Evolutionary conservation across 192 early-diverging fungal species (phyloP).

Genomic region (Dissophora globulifera): DNA sequence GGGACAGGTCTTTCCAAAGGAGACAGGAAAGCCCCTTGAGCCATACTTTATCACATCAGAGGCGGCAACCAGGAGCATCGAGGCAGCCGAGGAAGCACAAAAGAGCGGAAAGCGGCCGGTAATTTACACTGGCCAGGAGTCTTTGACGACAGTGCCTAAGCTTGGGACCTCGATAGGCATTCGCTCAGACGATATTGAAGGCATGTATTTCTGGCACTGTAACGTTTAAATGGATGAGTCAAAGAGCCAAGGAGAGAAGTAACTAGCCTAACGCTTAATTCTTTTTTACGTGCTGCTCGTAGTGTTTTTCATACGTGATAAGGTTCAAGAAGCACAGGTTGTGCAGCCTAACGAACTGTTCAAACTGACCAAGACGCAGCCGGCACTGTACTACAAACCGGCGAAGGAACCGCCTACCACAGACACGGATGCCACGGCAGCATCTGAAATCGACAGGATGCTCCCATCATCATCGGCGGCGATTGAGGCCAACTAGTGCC

Average conservation of each 20-base stretch:
- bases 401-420: conserved; percentile 25
- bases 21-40: conserved; percentile 34
- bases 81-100: conserved; percentile 34
- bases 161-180: conserved; percentile 7
- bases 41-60: conserved; percentile 31
- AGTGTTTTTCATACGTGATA: conserved; percentile 3
- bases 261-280: too few relatives aligned
- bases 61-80: conserved; percentile 16
- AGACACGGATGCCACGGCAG: background rate
- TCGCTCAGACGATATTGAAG: conserved; percentile 10
- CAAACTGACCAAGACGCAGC: conserved; percentile 41
- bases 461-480: too few relatives aligned
- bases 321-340: conserved; percentile 13
- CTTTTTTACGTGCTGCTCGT: too few relatives aligned
- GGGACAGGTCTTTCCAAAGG: conserved; percentile 33
- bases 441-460: background rate
- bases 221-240: too few relatives aligned
- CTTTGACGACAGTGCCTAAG: background rate
- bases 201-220: too few relatives aligned
- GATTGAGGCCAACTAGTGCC: too few relatives aligned
- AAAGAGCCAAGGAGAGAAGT: too few relatives aligned
- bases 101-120: conserved; percentile 29
- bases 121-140: conserved; percentile 20
- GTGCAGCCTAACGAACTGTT: conserved; percentile 28
- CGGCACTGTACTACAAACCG: conserved; percentile 43